Evolutionary conservation across 768 basidiomycete genomes (phyloP).

Genomic region (Psilocybe subaeruginosa): DNA sequence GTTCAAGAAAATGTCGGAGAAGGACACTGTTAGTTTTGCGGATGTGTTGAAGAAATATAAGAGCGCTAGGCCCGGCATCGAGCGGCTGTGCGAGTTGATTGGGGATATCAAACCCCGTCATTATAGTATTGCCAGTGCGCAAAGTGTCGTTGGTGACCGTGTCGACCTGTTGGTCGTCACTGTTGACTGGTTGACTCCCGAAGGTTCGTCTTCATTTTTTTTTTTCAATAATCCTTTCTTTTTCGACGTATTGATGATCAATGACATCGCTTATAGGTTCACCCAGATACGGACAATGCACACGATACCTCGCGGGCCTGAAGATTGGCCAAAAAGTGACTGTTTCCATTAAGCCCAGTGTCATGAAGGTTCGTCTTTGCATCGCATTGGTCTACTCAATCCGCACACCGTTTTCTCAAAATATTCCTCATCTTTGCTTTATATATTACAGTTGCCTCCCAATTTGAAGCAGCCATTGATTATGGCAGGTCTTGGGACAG

Average conservation of each 20-base stretch:
- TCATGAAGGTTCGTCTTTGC: constrained; percentile 82
- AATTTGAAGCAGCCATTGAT: constrained; percentile 88
- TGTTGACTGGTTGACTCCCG: constrained; percentile 90
- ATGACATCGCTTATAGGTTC: constrained; percentile 48
- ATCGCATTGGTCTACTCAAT: neutral
- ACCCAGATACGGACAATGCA: constrained; percentile 90
- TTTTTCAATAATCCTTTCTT: neutral
- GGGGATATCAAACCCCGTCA: constrained; percentile 97
- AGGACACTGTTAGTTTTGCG: constrained; percentile 92
- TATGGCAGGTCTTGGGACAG: constrained; percentile 98
- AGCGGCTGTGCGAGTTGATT: constrained; percentile 83
- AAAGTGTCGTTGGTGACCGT: constrained; percentile 92
- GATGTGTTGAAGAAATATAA: constrained; percentile 80
- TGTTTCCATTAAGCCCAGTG: constrained; percentile 97
- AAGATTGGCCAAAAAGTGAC: constrained; percentile 91
- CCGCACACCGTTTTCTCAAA: neutral
- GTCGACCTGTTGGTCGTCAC: constrained; percentile 96
- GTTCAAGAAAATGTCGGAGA: constrained; percentile 95
- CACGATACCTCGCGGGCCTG: constrained; percentile 87
- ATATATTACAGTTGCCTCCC: constrained; percentile 68
- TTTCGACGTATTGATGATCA: constrained; percentile 1
- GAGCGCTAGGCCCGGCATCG: constrained; percentile 81
- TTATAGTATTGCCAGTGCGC: constrained; percentile 96
- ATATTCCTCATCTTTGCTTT: neutral
- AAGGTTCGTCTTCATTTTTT: constrained; percentile 53